phyloP scores from a whole-genome alignment of 2,329 filamentous ascomycete genomes.

The Pestalotiopsis sp. region DNA sequence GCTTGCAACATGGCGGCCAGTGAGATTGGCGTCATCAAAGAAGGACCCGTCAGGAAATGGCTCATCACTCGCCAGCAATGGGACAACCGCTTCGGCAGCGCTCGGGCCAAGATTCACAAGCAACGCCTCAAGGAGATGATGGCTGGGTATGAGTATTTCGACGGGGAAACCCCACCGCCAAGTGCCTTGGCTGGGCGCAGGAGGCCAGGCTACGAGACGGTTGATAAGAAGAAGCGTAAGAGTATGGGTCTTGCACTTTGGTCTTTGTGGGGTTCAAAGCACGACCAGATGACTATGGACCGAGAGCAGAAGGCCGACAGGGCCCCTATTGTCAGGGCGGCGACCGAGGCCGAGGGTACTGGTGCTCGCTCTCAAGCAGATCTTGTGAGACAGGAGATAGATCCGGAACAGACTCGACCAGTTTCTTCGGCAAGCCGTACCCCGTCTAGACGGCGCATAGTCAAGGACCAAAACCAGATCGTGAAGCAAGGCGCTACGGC shows the following conservation, averaged over 20 bases:
- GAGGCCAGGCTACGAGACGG: conserved; percentile 45
- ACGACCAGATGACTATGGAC: conserved; percentile 75
- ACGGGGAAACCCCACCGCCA: conserved; percentile 78
- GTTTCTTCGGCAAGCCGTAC: conserved; percentile 32
- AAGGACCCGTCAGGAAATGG: conserved; percentile 81
- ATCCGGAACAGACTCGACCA: conserved; percentile 19
- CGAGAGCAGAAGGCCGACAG: conserved; percentile 55
- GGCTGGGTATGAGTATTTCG: conserved; percentile 70
- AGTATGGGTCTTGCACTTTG: conserved; percentile 75
- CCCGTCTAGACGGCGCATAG: conserved; percentile 45
- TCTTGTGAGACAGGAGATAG: conserved; percentile 38
- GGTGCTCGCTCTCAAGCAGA: conserved; percentile 44
- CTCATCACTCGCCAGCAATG: conserved; percentile 71
- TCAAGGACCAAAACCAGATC: conserved; percentile 55
- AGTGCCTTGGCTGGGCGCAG: conserved; percentile 78
- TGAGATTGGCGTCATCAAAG: conserved; percentile 78
- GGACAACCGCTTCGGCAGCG: conserved; percentile 70
- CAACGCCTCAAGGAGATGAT: conserved; percentile 72
- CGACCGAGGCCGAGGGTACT: conserved; percentile 45
- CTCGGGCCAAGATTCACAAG: conserved; percentile 73
- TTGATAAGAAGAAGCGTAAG: conserved; percentile 60
- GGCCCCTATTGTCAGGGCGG: conserved; percentile 32
- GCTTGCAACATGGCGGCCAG: conserved; percentile 63
- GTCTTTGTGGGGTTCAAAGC: conserved; percentile 86
- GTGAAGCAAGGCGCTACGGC: conserved; percentile 26